Evolutionary conservation across 805 yeast genomes (phyloP).

Genomic region (Metschnikowia proteae): DNA sequence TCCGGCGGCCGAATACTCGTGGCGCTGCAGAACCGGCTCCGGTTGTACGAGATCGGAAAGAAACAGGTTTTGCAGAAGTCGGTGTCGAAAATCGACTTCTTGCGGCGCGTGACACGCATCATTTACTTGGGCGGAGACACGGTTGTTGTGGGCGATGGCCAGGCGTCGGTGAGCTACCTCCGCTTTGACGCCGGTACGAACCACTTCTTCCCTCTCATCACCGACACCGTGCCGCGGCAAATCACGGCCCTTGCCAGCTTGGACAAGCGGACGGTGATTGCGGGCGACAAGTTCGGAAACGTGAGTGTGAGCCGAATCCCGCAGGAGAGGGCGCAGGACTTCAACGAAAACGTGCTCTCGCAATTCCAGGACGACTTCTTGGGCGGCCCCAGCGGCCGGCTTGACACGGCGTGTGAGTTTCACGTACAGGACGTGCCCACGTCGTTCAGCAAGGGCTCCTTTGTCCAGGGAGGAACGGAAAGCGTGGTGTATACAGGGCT

Average conservation of each 20-base stretch:
- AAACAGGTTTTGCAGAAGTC: conserved; percentile 75
- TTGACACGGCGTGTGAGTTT: conserved; percentile 53
- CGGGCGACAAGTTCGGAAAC: conserved; percentile 88
- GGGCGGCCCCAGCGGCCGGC: conserved; percentile 52
- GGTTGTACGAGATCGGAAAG: conserved; percentile 70
- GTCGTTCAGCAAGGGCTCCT: conserved; percentile 49
- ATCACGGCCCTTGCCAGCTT: conserved; percentile 56
- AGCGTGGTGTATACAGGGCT: conserved; percentile 68
- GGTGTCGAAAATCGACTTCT: conserved; percentile 41
- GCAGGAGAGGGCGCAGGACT: conserved; percentile 40
- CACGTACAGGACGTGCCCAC: conserved; percentile 69
- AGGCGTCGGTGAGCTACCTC: conserved; percentile 58
- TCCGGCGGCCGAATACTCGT: conserved; percentile 60
- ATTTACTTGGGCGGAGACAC: conserved; percentile 49
- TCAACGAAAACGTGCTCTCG: conserved; percentile 47
- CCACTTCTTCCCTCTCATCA: conserved; percentile 60
- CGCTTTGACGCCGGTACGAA: conserved; percentile 47
- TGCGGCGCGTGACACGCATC: conserved; percentile 51
- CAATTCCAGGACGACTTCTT: conserved; percentile 29
- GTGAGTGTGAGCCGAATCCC: conserved; percentile 64
- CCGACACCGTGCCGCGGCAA: conserved; percentile 66
- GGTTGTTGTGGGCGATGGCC: conserved; percentile 67
- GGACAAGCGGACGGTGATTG: conserved; percentile 72
- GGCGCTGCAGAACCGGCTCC: conserved; percentile 50
- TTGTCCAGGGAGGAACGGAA: conserved; percentile 63